Evolutionary conservation across 257 asterid genomes (phyloP).

Genomic region (Salvia rosmarinus): DNA sequence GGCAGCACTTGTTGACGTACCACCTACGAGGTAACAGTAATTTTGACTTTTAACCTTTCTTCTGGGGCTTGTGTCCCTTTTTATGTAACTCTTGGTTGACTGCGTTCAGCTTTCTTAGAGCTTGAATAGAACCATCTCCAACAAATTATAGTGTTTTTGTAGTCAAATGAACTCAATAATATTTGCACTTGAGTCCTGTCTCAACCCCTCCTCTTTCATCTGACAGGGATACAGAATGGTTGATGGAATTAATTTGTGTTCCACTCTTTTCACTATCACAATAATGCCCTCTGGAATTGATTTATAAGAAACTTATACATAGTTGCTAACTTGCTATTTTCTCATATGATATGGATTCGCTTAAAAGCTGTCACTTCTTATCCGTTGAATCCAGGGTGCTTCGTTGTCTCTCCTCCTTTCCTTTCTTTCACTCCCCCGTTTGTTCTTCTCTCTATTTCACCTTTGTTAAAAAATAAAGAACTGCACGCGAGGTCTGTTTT

Average conservation of each 20-base stretch:
- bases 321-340: not conserved
- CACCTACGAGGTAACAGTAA: not conserved
- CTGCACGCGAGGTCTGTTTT: not conserved
- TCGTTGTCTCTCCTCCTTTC: not conserved
- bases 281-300: not conserved
- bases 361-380: not conserved
- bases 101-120: conserved; percentile 17
- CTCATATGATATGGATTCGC: not conserved
- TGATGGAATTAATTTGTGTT: not conserved
- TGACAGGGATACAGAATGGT: not conserved
- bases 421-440: not conserved
- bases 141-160: conserved; percentile 8
- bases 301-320: conserved; percentile 15
- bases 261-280: conserved; percentile 7
- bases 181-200: not conserved
- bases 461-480: not conserved
- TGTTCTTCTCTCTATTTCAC: conserved; percentile 4
- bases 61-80: not conserved
- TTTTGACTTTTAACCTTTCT: not conserved
- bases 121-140: conserved; percentile 3
- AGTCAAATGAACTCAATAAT: conserved; percentile 2
- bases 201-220: conserved; percentile 1
- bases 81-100: conserved; percentile 13
- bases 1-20: conserved; percentile 3
- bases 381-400: not conserved